Percentiles rank a stretch among this genome's conserved stretches.
Evolutionary conservation across 257 asterid species (phyloP).

Genomic region (Solanum ahanhuiri): DNA sequence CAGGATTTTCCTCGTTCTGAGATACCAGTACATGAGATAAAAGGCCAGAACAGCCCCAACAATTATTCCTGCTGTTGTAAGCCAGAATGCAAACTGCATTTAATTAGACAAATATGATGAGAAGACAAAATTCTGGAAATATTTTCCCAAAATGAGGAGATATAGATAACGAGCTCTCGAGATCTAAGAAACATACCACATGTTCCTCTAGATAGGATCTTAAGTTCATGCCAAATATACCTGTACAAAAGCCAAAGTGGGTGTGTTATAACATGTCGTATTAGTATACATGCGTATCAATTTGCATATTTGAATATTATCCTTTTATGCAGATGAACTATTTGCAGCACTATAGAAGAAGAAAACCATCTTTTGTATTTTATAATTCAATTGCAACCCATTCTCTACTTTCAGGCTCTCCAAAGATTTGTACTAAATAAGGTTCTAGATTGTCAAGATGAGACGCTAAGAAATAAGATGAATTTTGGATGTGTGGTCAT

Average conservation of each 20-base stretch:
- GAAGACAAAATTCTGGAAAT: background rate
- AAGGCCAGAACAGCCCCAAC: constrained; percentile 65
- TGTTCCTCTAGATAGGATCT: constrained; percentile 92
- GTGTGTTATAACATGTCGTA: background rate
- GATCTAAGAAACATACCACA: constrained; percentile 34
- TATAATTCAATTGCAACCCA: background rate
- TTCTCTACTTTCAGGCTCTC: background rate
- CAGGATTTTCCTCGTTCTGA: constrained; percentile 63
- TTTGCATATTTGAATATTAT: background rate
- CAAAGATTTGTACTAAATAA: background rate
- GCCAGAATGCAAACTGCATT: constrained; percentile 91
- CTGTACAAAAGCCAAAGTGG: constrained; percentile 28
- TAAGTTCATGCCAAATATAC: constrained; percentile 98
- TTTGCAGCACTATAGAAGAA: background rate
- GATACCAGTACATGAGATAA: constrained; percentile 67
- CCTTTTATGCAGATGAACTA: background rate
- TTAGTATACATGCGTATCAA: background rate
- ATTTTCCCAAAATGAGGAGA: background rate
- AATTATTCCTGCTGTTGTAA: constrained; percentile 80
- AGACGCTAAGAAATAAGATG: background rate
- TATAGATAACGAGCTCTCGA: background rate
- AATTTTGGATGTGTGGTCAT: background rate
- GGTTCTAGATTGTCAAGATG: background rate
- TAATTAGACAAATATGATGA: background rate
- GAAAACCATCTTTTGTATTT: background rate